Base-by-base conservation (phyloP, 2,329 filamentous ascomycete species). In the Colletotrichum liriopes region DNA sequence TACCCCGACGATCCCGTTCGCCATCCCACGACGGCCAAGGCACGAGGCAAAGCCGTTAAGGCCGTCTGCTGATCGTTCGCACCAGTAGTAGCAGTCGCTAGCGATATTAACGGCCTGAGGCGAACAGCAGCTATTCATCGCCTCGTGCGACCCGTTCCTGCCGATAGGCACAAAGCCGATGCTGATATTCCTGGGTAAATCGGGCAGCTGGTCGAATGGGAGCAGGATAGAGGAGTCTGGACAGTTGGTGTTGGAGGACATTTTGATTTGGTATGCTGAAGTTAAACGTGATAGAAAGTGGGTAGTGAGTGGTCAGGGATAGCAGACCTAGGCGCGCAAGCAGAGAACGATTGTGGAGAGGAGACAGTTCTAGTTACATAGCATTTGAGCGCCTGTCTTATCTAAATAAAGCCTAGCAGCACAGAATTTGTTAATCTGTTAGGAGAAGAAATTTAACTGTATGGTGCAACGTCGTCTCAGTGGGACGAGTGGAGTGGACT, bases 101-200 rank as follows among this genome's bases (percentile, higher is more conserved):
- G 63, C 54, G 2, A 66, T 59, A n/a, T 26, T 66, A n/a, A 66
- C 63, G n/a, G 41, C n/a, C n/a, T 47, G 20, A 12, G 52, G 63
- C 18, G 52, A 65, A 39, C 63, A 59, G 63, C 63, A 65, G 1
- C 26, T 9, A 12, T 5, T 26, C 63, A 65, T 65, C 0, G 63
- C 63, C 29, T n/a, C 63, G 41, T 59, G 41, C 2, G 63, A 65
- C 0, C 63, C 63, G 23, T 65, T 65, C 5, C 63, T 35, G 32
- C 63, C 41, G 14, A 65, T 11, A 29, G 52, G 52, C 32, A 65
- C 52, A 29, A 65, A 65, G 41, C 63, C 52, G 5, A 37, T 29
- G 29, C 63, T 59, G 2, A 58, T 11, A 16, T 65, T 32, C 0
- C 41, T 65, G 8, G 52, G 63, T 18, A 65, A 37, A 18, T 7